A percentile compares a stretch with the other conserved stretches of the same genome.
Conservation (phyloP, 202 grass and related monocot genomes). For the Setaria italica region DNA sequence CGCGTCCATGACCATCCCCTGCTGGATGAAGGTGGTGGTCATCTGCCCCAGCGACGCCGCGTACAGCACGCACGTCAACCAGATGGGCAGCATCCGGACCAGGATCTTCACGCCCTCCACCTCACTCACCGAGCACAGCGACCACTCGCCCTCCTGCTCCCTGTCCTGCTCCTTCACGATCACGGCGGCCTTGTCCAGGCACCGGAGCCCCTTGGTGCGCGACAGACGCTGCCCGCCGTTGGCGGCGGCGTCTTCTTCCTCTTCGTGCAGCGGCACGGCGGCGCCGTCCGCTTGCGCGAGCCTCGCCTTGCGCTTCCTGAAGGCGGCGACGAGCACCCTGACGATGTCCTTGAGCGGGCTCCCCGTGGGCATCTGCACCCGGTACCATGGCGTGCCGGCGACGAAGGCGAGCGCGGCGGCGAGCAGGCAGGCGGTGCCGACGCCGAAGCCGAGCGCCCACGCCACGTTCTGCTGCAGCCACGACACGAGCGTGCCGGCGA, state of each 20-base stretch:
- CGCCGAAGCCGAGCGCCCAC: slow-evolving; percentile 85
- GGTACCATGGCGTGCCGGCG: slow-evolving; percentile 68
- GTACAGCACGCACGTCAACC: slow-evolving; percentile 77
- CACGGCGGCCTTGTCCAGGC: slow-evolving; percentile 49
- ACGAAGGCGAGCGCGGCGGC: slow-evolving; percentile 65
- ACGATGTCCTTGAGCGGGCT: slow-evolving; percentile 75
- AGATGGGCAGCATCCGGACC: slow-evolving; percentile 79
- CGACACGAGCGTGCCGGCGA: slow-evolving; percentile 76
- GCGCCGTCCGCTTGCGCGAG: slow-evolving; percentile 1
- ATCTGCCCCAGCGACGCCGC: slow-evolving; percentile 82
- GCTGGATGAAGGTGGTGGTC: slow-evolving; percentile 96
- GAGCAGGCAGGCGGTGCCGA: slow-evolving; percentile 62
- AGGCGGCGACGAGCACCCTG: slow-evolving; percentile 61
- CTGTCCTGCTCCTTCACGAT: neutral
- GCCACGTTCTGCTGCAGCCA: slow-evolving; percentile 83
- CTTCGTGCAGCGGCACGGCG: slow-evolving; percentile 48
- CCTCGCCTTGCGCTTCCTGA: slow-evolving; percentile 55
- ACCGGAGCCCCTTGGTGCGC: slow-evolving; percentile 75
- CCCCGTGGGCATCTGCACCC: slow-evolving; percentile 57
- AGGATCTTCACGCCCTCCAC: slow-evolving; percentile 93
- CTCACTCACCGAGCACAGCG: slow-evolving; percentile 78
- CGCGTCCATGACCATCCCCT: slow-evolving; percentile 85
- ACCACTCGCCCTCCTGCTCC: slow-evolving; percentile 28
- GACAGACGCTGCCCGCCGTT: slow-evolving; percentile 39
- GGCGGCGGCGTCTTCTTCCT: neutral